Evolutionary conservation across 192 early-diverging fungal species (phyloP).

Genomic region (Backusella tuberculispora): DNA sequence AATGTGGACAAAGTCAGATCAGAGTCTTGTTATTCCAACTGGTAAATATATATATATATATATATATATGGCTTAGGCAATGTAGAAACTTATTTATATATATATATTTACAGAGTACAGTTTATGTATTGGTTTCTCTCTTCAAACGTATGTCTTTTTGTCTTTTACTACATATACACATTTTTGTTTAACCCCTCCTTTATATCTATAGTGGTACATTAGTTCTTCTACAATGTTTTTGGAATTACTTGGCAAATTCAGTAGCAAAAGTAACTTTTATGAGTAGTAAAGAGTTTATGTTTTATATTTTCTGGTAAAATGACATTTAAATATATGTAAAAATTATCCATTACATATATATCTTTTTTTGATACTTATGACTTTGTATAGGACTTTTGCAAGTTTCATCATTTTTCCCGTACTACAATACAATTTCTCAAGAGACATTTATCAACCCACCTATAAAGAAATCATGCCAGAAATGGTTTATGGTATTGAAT

Average conservation of each 20-base stretch:
- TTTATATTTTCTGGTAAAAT: slow-evolving; percentile 44
- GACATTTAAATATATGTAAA: no score
- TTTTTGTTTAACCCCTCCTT: no score
- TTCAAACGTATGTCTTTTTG: slow-evolving; percentile 44
- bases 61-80: neutral
- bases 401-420: slow-evolving; percentile 43
- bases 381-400: slow-evolving; percentile 32
- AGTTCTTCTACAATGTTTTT: slow-evolving; percentile 50
- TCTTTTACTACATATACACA: slow-evolving; percentile 1
- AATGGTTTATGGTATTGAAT: slow-evolving; percentile 33
- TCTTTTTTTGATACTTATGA: no score
- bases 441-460: slow-evolving; percentile 26
- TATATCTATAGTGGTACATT: slow-evolving; percentile 37
- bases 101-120: slow-evolving; percentile 30
- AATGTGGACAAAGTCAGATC: slow-evolving; percentile 31
- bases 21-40: slow-evolving; percentile 23
- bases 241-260: slow-evolving; percentile 48
- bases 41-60: slow-evolving; percentile 14
- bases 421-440: slow-evolving; percentile 42
- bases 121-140: slow-evolving; percentile 46
- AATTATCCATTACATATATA: no score
- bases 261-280: slow-evolving; percentile 48
- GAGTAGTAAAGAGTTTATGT: slow-evolving; percentile 51
- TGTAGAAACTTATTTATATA: slow-evolving; percentile 7
- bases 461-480: slow-evolving; percentile 41